Evolutionary conservation across 1,284 basidiomycete species (phyloP).

Genomic region (Porphyrellus sp.): DNA sequence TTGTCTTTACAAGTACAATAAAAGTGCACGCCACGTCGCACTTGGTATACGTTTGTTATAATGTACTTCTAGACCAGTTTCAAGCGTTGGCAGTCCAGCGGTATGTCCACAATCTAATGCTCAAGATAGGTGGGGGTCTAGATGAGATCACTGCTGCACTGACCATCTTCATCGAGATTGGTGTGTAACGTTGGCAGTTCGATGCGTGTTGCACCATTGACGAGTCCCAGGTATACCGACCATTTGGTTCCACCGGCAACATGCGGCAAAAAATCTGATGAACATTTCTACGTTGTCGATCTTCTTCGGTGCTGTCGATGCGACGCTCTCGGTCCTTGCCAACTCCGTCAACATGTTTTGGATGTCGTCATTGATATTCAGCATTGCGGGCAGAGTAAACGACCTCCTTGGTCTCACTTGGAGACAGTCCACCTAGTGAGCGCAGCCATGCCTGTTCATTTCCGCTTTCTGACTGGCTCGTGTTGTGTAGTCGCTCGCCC

Average conservation of each 20-base stretch:
- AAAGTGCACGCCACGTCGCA: constrained; percentile 20
- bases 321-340: constrained; percentile 48
- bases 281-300: constrained; percentile 58
- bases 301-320: constrained; percentile 55
- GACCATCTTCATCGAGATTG: constrained; percentile 52
- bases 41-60: constrained; percentile 5
- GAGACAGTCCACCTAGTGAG: constrained; percentile 60
- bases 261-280: constrained; percentile 48
- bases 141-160: constrained; percentile 49
- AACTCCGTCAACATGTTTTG: constrained; percentile 54
- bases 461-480: background rate
- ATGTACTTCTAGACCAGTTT: constrained; percentile 38
- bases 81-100: constrained; percentile 50
- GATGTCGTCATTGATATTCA: constrained; percentile 59
- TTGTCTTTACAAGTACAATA: constrained; percentile 32
- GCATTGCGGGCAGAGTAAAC: constrained; percentile 58
- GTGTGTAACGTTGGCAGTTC: constrained; percentile 30
- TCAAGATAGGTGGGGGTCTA: constrained; percentile 52
- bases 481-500: constrained; percentile 46
- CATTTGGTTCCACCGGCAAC: constrained; percentile 57
- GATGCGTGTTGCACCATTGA: constrained; percentile 5
- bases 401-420: constrained; percentile 55
- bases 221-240: constrained; percentile 48
- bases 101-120: constrained; percentile 52
- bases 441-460: constrained; percentile 13